A percentile compares a stretch with the other conserved stretches of the same genome.
Evolutionary conservation across 495 filamentous ascomycete genomes (phyloP).

Genomic region (Astrothelium macrocarpum): DNA sequence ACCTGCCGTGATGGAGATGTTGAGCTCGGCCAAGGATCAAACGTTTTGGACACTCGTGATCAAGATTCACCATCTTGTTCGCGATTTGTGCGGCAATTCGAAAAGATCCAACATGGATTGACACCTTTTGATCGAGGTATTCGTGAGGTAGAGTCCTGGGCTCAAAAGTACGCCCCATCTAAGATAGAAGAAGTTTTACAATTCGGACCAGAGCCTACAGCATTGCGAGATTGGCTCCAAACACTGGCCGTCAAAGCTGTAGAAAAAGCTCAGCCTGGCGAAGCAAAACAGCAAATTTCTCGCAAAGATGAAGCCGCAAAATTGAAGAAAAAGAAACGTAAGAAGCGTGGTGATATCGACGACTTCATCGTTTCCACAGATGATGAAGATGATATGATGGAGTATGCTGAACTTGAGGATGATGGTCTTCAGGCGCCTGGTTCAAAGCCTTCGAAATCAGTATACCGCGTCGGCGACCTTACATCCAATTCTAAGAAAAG

Average conservation of each 20-base stretch:
- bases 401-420: slow-evolving; percentile 49
- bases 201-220: slow-evolving; percentile 53
- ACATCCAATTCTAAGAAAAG: slow-evolving; percentile 25
- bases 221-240: slow-evolving; percentile 79
- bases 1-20: neutral
- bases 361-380: slow-evolving; percentile 81
- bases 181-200: slow-evolving; percentile 67
- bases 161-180: slow-evolving; percentile 75
- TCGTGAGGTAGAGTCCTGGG: slow-evolving; percentile 68
- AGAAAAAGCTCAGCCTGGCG: slow-evolving; percentile 44
- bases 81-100: slow-evolving; percentile 48
- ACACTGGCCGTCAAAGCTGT: slow-evolving; percentile 64
- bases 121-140: slow-evolving; percentile 72
- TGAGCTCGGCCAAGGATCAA: neutral
- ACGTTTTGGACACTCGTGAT: neutral
- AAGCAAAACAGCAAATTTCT: slow-evolving; percentile 16
- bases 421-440: slow-evolving; percentile 45
- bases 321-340: slow-evolving; percentile 54
- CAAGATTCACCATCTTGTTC: slow-evolving; percentile 36
- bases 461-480: slow-evolving; percentile 50
- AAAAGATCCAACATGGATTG: slow-evolving; percentile 47
- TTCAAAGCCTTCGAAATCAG: slow-evolving; percentile 47
- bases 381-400: slow-evolving; percentile 68
- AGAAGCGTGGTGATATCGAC: slow-evolving; percentile 60
- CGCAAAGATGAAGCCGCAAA: slow-evolving; percentile 32